phyloP scores from a whole-genome alignment of 1,284 basidiomycete species.

The Ceratobasidium sp. region DNA sequence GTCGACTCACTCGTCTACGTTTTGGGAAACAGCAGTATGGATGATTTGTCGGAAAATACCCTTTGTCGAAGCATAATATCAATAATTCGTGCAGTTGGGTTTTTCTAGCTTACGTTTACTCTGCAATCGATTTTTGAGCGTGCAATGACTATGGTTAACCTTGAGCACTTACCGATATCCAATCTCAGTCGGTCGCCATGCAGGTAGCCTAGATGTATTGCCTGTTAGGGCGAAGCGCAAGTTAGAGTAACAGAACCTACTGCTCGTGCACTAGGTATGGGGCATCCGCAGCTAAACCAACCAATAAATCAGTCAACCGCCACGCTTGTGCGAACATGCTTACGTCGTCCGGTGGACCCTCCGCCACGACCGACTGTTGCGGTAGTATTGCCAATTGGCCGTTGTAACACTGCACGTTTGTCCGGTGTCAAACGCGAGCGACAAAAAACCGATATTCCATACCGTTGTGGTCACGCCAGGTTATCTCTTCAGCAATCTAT shows the following conservation, averaged over 20 bases:
- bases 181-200: slow-evolving; percentile 2
- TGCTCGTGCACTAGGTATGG: not conserved
- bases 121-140: not conserved
- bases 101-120: not conserved
- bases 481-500: not conserved
- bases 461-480: not conserved
- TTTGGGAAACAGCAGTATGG: not conserved
- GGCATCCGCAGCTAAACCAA: slow-evolving; percentile 4
- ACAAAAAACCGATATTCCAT: not conserved
- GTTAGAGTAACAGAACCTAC: not conserved
- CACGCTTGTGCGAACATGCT: not conserved
- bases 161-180: not conserved
- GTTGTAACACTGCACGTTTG: not conserved
- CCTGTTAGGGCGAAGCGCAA: too few relatives aligned
- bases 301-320: too few relatives aligned
- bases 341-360: not conserved
- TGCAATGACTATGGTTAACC: too few relatives aligned
- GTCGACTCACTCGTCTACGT: not conserved
- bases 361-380: not conserved
- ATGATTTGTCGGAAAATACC: slow-evolving; percentile 9
- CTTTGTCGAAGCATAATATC: not conserved
- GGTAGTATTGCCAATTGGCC: not conserved
- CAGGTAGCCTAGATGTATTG: not conserved
- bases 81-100: not conserved
- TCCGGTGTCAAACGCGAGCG: not conserved